Percentiles rank a stretch among this genome's conserved stretches.
These are phyloP conservation scores for Santalum album DNA, from an alignment of 164 flowering plant genomes.

Conservation along the genomic window DNA sequence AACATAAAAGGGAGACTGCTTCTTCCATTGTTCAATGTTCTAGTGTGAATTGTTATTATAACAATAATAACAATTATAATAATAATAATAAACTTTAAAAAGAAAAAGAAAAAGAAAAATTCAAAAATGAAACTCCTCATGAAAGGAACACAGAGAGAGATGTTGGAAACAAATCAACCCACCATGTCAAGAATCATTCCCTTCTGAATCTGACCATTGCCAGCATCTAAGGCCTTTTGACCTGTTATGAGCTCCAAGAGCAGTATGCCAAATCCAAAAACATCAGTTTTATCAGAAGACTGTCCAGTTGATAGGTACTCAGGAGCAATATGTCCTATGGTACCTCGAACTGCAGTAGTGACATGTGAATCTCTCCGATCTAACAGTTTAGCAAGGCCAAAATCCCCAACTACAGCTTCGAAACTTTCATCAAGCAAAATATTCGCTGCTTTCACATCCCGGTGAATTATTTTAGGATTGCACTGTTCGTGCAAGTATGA, in stretches of 20 bases:
- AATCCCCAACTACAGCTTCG: slow-evolving; percentile 97
- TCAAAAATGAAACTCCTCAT: too few species aligned
- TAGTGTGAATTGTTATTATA: too few species aligned
- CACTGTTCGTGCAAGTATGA: slow-evolving; percentile 88
- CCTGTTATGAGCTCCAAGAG: slow-evolving; percentile 92
- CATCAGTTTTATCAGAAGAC: slow-evolving; percentile 97
- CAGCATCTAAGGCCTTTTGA: slow-evolving; percentile 68
- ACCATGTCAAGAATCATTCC: slow-evolving; percentile 92
- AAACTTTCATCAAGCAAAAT: slow-evolving; percentile 86
- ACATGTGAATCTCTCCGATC: slow-evolving; percentile 88
- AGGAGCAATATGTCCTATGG: slow-evolving; percentile 94
- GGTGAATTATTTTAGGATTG: slow-evolving; percentile 85
- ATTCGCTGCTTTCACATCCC: slow-evolving; percentile 97
- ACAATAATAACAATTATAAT: too few species aligned
- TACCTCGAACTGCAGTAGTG: slow-evolving; percentile 96
- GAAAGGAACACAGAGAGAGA: background rate
- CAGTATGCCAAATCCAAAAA: slow-evolving; percentile 89
- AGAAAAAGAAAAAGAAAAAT: too few species aligned
- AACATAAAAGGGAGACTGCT: too few species aligned
- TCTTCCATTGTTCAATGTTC: too few species aligned
- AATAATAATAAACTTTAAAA: too few species aligned
- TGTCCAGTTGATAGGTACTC: slow-evolving; percentile 98
- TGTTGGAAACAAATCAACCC: slow-evolving; percentile 40
- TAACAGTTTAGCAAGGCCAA: slow-evolving; percentile 88
- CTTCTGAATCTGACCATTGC: slow-evolving; percentile 67